phyloP scores from a whole-genome alignment of 116 monocot species.

The Dioscorea cayenensis region DNA sequence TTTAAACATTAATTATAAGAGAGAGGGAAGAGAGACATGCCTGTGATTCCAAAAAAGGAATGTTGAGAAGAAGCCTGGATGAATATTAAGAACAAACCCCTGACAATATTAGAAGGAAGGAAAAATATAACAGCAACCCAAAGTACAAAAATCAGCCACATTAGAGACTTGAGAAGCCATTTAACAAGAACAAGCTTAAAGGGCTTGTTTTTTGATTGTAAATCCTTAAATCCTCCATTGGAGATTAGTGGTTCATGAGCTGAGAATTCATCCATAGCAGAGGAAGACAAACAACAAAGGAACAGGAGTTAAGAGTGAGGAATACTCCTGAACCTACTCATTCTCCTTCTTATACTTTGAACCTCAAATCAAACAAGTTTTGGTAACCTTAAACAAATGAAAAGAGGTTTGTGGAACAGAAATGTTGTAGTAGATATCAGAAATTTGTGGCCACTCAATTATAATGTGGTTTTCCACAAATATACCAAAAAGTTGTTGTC shows the following conservation, averaged over 20 bases:
- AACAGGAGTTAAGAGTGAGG: neutral
- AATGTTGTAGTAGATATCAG: too few relatives aligned
- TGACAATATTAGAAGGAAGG: constrained; percentile 21
- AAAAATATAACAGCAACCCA: constrained; percentile 57
- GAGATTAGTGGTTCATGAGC: constrained; percentile 31
- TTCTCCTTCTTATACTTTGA: too few relatives aligned
- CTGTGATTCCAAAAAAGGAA: constrained; percentile 55
- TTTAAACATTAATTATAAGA: neutral
- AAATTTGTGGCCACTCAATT: too few relatives aligned
- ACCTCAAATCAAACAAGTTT: too few relatives aligned
- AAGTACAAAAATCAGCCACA: constrained; percentile 51
- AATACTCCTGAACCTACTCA: too few relatives aligned
- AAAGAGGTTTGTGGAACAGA: too few relatives aligned
- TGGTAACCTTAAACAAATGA: too few relatives aligned
- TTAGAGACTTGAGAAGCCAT: constrained; percentile 46
- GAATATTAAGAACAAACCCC: constrained; percentile 1
- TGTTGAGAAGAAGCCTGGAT: constrained; percentile 11
- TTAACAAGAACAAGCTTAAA: constrained; percentile 11
- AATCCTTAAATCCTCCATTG: constrained; percentile 6
- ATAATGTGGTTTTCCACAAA: too few relatives aligned
- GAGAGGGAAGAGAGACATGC: constrained; percentile 9
- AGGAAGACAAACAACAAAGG: neutral
- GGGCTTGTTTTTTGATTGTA: constrained; percentile 1
- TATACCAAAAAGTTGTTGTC: too few relatives aligned
- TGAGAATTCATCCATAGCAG: constrained; percentile 29